These are phyloP conservation scores for Aspergillus candidus DNA, from an alignment of 2,329 filamentous ascomycete species.

Conservation along the genomic window DNA sequence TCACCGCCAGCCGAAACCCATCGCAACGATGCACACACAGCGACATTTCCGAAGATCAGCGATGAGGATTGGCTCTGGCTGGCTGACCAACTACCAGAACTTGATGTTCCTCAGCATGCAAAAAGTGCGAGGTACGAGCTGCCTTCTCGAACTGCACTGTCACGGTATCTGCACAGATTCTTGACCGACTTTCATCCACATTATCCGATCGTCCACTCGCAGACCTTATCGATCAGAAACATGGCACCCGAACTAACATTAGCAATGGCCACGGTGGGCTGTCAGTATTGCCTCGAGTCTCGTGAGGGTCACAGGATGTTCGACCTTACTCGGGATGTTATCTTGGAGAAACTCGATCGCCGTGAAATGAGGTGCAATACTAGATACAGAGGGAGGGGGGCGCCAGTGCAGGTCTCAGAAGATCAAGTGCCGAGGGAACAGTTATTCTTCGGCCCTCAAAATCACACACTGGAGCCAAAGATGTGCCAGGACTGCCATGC, in stretches of 20 bases:
- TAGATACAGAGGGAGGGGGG: no score
- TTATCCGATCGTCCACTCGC: slow-evolving; percentile 4
- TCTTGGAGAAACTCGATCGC: background rate
- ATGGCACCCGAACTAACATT: slow-evolving; percentile 4
- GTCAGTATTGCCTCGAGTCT: slow-evolving; percentile 5
- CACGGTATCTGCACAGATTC: slow-evolving; percentile 4
- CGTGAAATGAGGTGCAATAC: no score
- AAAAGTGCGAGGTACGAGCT: background rate
- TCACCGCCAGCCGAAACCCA: background rate
- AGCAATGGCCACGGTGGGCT: slow-evolving; percentile 2
- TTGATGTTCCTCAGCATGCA: background rate
- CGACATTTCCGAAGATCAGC: slow-evolving; percentile 1
- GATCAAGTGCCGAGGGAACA: no score
- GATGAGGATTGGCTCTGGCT: slow-evolving; percentile 8
- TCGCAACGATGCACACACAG: background rate
- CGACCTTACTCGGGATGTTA: background rate
- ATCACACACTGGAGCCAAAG: no score
- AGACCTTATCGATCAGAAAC: background rate
- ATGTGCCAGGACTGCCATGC: no score
- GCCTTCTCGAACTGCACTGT: slow-evolving; percentile 4
- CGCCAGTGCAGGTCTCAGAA: no score
- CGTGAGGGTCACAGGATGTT: slow-evolving; percentile 4
- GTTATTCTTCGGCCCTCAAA: no score
- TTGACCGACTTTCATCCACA: slow-evolving; percentile 6
- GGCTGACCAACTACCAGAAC: background rate